Conservation (phyloP, 2,329 filamentous ascomycete genomes). For the Ophiobolus disseminans region DNA sequence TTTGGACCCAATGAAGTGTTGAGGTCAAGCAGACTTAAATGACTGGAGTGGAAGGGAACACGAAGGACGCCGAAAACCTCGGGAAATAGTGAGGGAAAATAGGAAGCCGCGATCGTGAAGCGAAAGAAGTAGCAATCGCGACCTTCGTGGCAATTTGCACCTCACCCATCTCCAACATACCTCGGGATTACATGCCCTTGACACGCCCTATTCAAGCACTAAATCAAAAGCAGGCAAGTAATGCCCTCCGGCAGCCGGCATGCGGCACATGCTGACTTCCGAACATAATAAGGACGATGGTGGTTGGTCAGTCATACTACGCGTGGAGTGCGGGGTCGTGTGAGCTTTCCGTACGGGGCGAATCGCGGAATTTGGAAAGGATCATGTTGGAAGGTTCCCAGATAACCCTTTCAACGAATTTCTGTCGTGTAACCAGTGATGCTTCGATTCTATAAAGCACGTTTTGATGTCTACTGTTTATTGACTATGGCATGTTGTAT, state of each 20-base stretch:
- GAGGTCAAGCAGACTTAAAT: too few species aligned
- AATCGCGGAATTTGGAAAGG: not conserved
- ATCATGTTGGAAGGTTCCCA: too few species aligned
- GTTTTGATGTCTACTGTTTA: too few species aligned
- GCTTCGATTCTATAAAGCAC: too few species aligned
- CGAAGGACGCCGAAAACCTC: too few species aligned
- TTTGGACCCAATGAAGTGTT: too few species aligned
- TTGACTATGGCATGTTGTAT: too few species aligned
- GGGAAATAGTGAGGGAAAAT: too few species aligned
- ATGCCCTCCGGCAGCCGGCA: conserved; percentile 2
- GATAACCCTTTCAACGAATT: too few species aligned
- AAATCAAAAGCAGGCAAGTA: not conserved
- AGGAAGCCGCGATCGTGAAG: not conserved
- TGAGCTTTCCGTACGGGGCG: conserved; percentile 5
- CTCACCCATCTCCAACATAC: not conserved
- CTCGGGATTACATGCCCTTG: conserved; percentile 5
- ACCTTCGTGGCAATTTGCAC: not conserved
- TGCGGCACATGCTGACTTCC: not conserved
- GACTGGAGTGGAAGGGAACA: too few species aligned
- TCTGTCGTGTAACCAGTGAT: too few species aligned
- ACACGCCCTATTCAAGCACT: conserved; percentile 3
- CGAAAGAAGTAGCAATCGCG: not conserved
- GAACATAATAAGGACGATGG: not conserved
- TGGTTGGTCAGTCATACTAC: conserved; percentile 10
- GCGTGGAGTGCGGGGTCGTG: conserved; percentile 10